Conservation (phyloP, 2,329 filamentous ascomycete species). For the Cladophialophora exuberans region DNA sequence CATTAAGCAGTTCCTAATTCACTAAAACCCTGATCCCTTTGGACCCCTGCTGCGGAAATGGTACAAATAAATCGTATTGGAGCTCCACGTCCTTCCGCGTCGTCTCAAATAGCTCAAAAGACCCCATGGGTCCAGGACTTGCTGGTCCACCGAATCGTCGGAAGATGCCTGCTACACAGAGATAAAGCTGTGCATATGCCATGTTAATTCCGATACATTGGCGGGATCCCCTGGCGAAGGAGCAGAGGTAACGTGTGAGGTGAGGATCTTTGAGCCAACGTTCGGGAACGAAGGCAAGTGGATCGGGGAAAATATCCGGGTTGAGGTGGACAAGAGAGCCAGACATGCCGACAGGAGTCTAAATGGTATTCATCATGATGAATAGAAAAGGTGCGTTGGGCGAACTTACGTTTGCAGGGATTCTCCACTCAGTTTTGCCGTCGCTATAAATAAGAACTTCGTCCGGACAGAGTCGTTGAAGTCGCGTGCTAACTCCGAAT, state of each 20-base stretch:
- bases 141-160: slow-evolving; percentile 20
- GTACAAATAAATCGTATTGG: slow-evolving; percentile 1
- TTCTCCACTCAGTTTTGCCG: background rate
- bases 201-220: slow-evolving; percentile 47
- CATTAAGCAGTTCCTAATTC: slow-evolving; percentile 19
- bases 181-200: slow-evolving; percentile 36
- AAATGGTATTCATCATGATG: background rate
- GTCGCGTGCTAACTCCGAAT: slow-evolving; percentile 4
- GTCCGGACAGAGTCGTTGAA: slow-evolving; percentile 4
- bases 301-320: slow-evolving; percentile 40
- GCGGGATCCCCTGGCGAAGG: slow-evolving; percentile 46
- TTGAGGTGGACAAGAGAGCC: slow-evolving; percentile 37
- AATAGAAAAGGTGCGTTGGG: background rate
- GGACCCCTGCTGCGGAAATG: background rate
- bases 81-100: slow-evolving; percentile 1
- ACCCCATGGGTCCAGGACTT: background rate
- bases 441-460: background rate
- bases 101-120: slow-evolving; percentile 4
- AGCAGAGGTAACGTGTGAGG: slow-evolving; percentile 44
- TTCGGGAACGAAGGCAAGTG: slow-evolving; percentile 40
- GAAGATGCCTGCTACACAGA: slow-evolving; percentile 35
- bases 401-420: background rate
- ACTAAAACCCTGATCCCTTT: slow-evolving; percentile 1
- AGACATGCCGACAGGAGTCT: slow-evolving; percentile 13
- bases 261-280: slow-evolving; percentile 42